A percentile compares a stretch with the other conserved stretches of the same genome.
phyloP scores from a whole-genome alignment of 371 early-diverging fungal genomes.

The Apophysomyces ossiformis region DNA sequence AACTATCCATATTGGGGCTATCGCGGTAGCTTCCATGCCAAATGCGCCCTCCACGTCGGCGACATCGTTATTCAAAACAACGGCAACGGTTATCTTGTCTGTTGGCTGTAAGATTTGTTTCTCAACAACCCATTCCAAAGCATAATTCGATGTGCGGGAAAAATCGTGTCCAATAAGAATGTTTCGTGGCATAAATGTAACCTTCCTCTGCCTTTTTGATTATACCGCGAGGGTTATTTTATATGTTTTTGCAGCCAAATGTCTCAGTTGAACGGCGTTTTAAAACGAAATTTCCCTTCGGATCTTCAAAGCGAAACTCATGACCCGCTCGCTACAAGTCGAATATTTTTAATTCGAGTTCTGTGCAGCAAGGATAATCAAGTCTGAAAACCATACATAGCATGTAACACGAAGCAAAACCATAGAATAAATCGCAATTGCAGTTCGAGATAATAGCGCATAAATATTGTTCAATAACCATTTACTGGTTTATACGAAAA shows the following conservation, averaged over 20 bases:
- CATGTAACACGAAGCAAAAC: no score
- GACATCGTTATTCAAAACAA: slow-evolving; percentile 36
- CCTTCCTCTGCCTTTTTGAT: not conserved
- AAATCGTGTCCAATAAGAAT: slow-evolving; percentile 38
- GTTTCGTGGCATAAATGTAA: slow-evolving; percentile 22
- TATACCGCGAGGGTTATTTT: not conserved
- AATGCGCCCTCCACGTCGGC: slow-evolving; percentile 36
- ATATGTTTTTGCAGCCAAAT: not conserved
- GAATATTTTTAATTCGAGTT: no score
- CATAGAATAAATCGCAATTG: no score
- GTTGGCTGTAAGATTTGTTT: slow-evolving; percentile 26
- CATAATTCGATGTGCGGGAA: slow-evolving; percentile 26
- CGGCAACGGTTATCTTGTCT: slow-evolving; percentile 28
- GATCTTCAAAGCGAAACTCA: no score
- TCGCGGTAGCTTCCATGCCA: slow-evolving; percentile 31
- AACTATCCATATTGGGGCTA: slow-evolving; percentile 31
- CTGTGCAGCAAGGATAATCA: no score
- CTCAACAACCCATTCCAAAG: slow-evolving; percentile 33
- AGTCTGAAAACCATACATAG: no score
- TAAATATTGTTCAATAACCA: no score
- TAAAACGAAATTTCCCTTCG: no score
- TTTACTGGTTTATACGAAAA: no score
- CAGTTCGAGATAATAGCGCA: no score
- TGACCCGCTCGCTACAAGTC: not conserved
- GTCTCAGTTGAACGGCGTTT: not conserved